A percentile compares a stretch with the other conserved stretches of the same genome.
Evolutionary conservation across 306 rosid species (phyloP).

Genomic region (Dalbergia cultrata): DNA sequence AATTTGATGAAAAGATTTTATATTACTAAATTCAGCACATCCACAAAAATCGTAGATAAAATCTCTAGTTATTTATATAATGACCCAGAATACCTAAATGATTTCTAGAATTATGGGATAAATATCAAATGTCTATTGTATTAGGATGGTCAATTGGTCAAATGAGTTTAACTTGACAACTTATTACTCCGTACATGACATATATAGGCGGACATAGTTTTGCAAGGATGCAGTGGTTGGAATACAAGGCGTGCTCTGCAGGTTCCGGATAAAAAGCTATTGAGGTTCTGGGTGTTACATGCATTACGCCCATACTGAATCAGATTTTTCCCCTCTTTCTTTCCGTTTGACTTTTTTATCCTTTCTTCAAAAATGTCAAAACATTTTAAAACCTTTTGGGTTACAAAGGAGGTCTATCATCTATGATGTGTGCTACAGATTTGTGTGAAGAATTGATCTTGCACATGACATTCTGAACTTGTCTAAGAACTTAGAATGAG

Average conservation of each 20-base stretch:
- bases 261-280: constrained; percentile 75
- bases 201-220: constrained; percentile 78
- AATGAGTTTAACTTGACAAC: too few relatives aligned
- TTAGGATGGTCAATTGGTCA: too few relatives aligned
- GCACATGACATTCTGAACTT: neutral
- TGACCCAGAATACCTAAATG: too few relatives aligned
- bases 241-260: constrained; percentile 81
- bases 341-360: neutral
- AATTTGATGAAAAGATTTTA: too few relatives aligned
- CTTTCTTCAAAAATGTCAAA: neutral
- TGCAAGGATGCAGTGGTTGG: constrained; percentile 88
- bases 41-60: too few relatives aligned
- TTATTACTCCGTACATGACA: neutral
- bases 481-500: neutral
- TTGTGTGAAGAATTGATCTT: neutral
- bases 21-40: too few relatives aligned
- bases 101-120: too few relatives aligned
- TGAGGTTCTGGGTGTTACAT: neutral
- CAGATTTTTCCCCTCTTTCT: neutral
- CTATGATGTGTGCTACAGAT: too few relatives aligned
- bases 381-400: too few relatives aligned
- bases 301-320: neutral
- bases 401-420: too few relatives aligned
- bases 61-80: too few relatives aligned
- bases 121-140: too few relatives aligned